A percentile compares a stretch with the other conserved stretches of the same genome.
phyloP scores from a whole-genome alignment of 2,329 filamentous ascomycete species.

The Coniochaeta hoffmannii region DNA sequence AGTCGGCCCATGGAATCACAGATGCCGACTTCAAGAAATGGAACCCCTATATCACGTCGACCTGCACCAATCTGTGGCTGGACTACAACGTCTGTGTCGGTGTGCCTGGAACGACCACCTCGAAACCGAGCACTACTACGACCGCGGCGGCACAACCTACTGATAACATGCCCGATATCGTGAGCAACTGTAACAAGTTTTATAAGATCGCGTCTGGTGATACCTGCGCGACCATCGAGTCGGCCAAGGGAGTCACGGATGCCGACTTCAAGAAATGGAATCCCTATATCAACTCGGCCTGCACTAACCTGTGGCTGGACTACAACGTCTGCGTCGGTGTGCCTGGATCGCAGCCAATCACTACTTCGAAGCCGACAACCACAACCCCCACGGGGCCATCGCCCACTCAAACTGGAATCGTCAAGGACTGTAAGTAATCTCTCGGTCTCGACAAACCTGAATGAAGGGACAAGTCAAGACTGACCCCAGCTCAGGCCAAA shows the following conservation, averaged over 20 bases:
- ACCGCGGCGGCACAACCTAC: not conserved
- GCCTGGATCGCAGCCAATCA: not conserved
- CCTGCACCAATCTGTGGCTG: not conserved
- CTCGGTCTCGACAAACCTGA: too few species aligned
- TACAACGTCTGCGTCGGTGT: constrained; percentile 2
- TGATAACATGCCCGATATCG: not conserved
- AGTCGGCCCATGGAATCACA: not conserved
- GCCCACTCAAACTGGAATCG: too few species aligned
- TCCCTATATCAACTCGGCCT: not conserved
- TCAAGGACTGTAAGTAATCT: too few species aligned
- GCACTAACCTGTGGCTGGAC: not conserved
- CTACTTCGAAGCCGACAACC: too few species aligned
- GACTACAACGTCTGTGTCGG: constrained; percentile 2
- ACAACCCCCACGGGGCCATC: too few species aligned
- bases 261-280: not conserved
- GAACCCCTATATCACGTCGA: not conserved
- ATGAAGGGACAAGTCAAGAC: too few species aligned
- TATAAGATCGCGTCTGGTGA: not conserved
- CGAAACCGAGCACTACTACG: not conserved
- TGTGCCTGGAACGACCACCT: not conserved
- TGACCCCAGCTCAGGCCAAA: too few species aligned
- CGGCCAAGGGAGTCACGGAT: not conserved
- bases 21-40: not conserved
- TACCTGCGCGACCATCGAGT: not conserved
- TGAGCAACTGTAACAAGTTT: not conserved